Percentiles rank a stretch among this genome's conserved stretches.
These are phyloP conservation scores for Dendrobium chrysotoxum DNA, from an alignment of 106 monocot species.

Conservation along the genomic window DNA sequence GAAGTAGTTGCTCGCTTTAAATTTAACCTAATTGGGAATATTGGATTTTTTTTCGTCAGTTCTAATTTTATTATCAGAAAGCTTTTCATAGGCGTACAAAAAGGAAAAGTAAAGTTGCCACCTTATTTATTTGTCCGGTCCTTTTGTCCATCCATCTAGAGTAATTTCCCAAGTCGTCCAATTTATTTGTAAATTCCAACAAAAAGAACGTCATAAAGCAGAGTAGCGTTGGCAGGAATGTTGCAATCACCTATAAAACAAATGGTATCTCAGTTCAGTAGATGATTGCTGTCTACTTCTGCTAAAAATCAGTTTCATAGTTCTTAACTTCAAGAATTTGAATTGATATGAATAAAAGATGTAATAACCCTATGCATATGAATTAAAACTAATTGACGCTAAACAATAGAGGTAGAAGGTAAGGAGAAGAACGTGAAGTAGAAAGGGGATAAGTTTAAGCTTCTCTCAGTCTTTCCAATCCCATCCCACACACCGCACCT, in stretches of 20 bases:
- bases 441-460: too few relatives aligned
- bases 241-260: conserved; percentile 72
- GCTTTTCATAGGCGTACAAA: not conserved
- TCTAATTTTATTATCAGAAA: not conserved
- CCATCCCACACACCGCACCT: too few relatives aligned
- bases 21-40: not conserved
- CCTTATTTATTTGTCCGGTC: not conserved
- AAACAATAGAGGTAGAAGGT: too few relatives aligned
- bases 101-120: not conserved
- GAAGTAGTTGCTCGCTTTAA: not conserved
- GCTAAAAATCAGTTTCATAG: too few relatives aligned
- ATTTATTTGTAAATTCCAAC: conserved; percentile 76
- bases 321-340: too few relatives aligned
- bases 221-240: conserved; percentile 81
- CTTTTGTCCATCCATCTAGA: not conserved
- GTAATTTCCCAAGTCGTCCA: not conserved
- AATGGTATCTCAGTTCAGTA: too few relatives aligned
- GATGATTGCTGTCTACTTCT: too few relatives aligned
- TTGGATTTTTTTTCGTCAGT: not conserved
- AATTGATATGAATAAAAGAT: too few relatives aligned
- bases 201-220: conserved; percentile 83
- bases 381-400: too few relatives aligned
- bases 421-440: too few relatives aligned
- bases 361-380: too few relatives aligned
- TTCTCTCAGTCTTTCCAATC: too few relatives aligned